Percentiles rank a stretch among this genome's conserved stretches.
Evolutionary conservation across 2,329 filamentous ascomycete genomes (phyloP).

Genomic region (Beauveria caledonica): DNA sequence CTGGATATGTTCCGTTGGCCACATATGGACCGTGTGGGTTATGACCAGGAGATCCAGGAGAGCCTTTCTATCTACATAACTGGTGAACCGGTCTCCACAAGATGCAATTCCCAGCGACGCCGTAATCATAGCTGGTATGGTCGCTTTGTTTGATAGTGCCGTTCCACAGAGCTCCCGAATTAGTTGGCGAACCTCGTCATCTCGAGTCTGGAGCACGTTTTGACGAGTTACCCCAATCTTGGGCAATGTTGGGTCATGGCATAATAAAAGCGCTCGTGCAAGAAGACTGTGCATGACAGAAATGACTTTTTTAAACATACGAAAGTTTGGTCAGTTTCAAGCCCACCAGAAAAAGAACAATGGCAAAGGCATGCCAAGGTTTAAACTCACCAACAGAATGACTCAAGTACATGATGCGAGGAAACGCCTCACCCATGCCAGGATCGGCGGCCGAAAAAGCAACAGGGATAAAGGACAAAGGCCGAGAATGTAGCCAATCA

Average conservation of each 20-base stretch:
- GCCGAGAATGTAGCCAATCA: not conserved
- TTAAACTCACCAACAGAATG: not conserved
- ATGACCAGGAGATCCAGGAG: not conserved
- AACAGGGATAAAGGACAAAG: not conserved
- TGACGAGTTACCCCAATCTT: not conserved
- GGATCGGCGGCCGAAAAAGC: not conserved
- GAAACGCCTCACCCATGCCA: not conserved
- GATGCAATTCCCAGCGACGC: not conserved
- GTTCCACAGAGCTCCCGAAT: not conserved
- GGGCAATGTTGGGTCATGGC: not conserved
- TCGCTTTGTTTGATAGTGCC: not conserved
- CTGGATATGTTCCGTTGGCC: not conserved
- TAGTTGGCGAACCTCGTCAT: constrained; percentile 22
- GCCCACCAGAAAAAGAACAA: not conserved
- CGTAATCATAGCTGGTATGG: constrained; percentile 13
- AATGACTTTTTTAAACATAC: not conserved
- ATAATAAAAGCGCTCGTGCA: not conserved
- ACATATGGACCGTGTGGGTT: not conserved
- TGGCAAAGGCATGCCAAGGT: not conserved
- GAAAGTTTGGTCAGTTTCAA: not conserved
- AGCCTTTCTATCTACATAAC: not conserved
- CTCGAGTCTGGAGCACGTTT: constrained; percentile 2
- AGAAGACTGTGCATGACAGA: not conserved
- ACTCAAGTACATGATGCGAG: not conserved
- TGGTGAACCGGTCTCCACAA: not conserved